Evolutionary conservation across 305 asterid species (phyloP).

Genomic region (Fraxinus ornus): DNA sequence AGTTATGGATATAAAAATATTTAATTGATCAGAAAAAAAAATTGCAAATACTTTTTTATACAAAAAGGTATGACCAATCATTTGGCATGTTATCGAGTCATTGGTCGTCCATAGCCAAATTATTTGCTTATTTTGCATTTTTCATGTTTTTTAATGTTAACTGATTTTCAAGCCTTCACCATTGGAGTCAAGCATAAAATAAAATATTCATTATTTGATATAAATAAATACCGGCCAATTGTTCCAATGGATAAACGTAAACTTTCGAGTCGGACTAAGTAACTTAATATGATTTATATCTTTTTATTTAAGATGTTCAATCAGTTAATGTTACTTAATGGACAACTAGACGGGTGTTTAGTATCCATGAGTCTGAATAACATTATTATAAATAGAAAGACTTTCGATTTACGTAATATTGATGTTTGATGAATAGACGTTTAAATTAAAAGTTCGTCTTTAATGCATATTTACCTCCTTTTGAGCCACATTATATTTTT

Average conservation of each 20-base stretch:
- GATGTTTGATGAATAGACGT: not conserved
- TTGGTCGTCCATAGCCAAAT: not conserved
- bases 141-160: not conserved
- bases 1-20: not conserved
- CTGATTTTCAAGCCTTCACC: not conserved
- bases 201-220: not conserved
- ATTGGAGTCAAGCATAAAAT: not conserved
- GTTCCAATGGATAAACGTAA: not conserved
- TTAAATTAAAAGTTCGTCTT: too few species aligned
- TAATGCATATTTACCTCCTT: not conserved
- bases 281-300: not conserved
- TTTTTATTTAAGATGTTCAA: too few species aligned
- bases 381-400: too few species aligned
- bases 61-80: not conserved
- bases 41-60: not conserved
- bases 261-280: not conserved
- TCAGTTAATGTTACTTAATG: not conserved
- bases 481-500: too few species aligned
- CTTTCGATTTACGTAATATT: too few species aligned
- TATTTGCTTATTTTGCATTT: not conserved
- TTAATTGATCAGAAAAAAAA: too few species aligned
- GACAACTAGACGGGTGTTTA: not conserved
- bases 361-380: not conserved
- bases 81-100: not conserved
- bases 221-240: not conserved